phyloP scores from a whole-genome alignment of 768 basidiomycete species.

The Suillus alpinus region DNA sequence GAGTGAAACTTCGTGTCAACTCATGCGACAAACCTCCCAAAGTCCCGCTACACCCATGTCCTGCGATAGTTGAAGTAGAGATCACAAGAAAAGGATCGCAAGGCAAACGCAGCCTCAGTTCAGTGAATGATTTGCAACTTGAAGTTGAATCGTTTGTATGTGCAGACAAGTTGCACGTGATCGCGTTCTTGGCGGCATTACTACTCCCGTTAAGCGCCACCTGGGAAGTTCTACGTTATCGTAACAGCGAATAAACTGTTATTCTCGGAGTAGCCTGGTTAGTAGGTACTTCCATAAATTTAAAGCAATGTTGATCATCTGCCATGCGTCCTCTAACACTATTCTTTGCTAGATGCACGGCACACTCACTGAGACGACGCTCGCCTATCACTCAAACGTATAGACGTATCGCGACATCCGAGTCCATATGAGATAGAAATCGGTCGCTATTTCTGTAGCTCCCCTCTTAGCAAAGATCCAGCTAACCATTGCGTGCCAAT shows the following conservation, averaged over 20 bases:
- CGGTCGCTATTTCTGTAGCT: conserved; percentile 11
- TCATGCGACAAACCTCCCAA: conserved; percentile 40
- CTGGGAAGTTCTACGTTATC: no score
- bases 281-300: background rate
- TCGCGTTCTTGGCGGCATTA: background rate
- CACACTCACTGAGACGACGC: conserved; percentile 20
- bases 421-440: conserved; percentile 21
- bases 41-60: conserved; percentile 49
- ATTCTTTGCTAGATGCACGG: conserved; percentile 22
- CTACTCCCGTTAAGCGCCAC: no score
- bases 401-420: conserved; percentile 6
- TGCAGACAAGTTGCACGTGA: background rate
- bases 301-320: background rate
- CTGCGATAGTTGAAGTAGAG: background rate
- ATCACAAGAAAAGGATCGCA: background rate
- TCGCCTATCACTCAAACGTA: conserved; percentile 27
- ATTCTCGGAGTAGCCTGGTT: no score
- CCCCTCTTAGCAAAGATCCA: background rate
- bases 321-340: background rate
- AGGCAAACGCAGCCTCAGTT: background rate
- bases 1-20: conserved; percentile 12
- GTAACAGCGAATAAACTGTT: no score
- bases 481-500: conserved; percentile 24
- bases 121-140: background rate
- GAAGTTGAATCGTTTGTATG: background rate